Percentiles rank a stretch among this genome's conserved stretches.
phyloP scores from a whole-genome alignment of 129 eudicot species.

The Escallonia herrerae region DNA sequence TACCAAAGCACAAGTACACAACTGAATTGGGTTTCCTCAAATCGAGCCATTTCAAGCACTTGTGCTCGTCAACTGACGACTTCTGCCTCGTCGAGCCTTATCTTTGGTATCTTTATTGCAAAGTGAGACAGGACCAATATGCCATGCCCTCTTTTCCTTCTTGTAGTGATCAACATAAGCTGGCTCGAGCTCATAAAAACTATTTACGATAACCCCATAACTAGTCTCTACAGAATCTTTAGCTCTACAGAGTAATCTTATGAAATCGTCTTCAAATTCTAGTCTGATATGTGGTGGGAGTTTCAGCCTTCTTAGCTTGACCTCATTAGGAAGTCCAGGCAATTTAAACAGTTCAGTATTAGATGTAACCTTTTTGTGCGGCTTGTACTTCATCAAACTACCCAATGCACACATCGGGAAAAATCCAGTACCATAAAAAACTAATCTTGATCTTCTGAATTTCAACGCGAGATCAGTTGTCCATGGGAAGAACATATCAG shows the following conservation, averaged over 20 bases:
- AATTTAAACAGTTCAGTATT: no score
- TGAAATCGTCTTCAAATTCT: background rate
- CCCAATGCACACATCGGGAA: no score
- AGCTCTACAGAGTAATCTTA: background rate
- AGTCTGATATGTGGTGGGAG: no score
- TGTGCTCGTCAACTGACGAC: background rate
- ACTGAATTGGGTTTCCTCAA: conserved; percentile 17
- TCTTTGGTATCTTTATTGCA: background rate
- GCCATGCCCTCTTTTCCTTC: conserved; percentile 20
- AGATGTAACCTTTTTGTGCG: no score
- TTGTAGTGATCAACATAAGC: conserved; percentile 8
- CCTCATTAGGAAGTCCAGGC: no score
- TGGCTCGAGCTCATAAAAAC: conserved; percentile 26
- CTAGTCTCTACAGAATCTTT: background rate
- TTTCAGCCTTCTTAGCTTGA: no score
- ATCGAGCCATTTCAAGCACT: conserved; percentile 26
- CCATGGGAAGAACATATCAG: conserved; percentile 15
- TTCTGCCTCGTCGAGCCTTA: conserved; percentile 3
- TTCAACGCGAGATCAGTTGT: background rate
- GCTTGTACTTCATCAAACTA: no score
- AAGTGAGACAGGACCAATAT: conserved; percentile 22
- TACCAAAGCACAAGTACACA: conserved; percentile 22
- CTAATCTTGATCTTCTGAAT: conserved; percentile 7
- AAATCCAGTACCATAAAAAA: no score
- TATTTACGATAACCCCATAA: conserved; percentile 20